Evolutionary conservation across 208 protist genomes (phyloP), one percentile per base, ranked within the genome.

Genomic region (Trypanosoma theileri): DNA sequence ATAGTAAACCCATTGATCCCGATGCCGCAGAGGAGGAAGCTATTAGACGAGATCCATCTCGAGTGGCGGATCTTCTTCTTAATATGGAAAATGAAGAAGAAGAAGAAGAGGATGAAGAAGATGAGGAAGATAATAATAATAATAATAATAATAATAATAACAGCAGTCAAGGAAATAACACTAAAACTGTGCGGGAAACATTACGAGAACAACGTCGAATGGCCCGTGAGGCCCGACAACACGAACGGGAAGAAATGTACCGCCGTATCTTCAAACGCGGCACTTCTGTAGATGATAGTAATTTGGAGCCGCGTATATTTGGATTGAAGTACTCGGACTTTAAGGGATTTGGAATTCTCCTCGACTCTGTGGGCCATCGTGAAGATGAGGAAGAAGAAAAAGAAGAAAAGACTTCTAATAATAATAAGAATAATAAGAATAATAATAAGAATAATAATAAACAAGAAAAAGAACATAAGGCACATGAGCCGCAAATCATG

Each of bases 251-350:
- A 66, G 80, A 82, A 66, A 70, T 90, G 22, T 90, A 86, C 70
- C 78, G 78, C 44, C 76, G 75, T 21, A 58, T 89, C 28, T 87
- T 93, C 61, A 82, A 84, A 46, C 81, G 87, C 17, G 87, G 87
- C 45, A 89, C 87, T 3, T 89, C 82, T 2, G 69, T 77, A 13
- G 80, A 87, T 59, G 81, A 85, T 60, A 74, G 73, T 35, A 74
- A 86, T 35, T 35, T 54, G 3, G 87, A 93, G 58, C 69, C 77
- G 17, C 75, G 84, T 40, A 83, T 93, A 14, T 86, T 93, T 74
- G 84, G 84, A 11, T 80, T 93, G 7, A 90, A 90, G 73, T 86
- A 86, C 69, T 89, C 84, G 1, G 87, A 93, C 50, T 89, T 93
- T 72, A 83, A 78, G 16, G 84, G 84, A 35, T 91, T 91, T 60